A percentile compares a stretch with the other conserved stretches of the same genome.
Conservation (phyloP, 345 rosid species). For the Clausena lansium region DNA sequence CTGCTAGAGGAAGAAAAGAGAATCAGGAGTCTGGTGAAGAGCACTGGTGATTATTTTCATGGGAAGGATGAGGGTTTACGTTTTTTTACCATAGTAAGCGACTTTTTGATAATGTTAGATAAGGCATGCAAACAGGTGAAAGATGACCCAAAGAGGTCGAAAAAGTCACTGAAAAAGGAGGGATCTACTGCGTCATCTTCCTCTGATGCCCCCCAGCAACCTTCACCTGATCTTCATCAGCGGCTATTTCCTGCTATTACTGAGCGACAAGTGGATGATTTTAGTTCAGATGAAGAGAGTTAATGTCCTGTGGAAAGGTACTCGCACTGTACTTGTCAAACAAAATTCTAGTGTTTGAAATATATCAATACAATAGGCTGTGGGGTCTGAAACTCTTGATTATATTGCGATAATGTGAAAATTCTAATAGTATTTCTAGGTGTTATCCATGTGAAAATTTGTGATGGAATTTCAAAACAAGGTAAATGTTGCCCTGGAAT, state of each 20-base stretch:
- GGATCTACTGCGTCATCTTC: slow-evolving; percentile 46
- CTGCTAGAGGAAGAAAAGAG: slow-evolving; percentile 83
- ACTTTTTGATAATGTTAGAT: slow-evolving; percentile 81
- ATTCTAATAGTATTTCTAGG: not conserved
- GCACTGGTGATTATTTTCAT: slow-evolving; percentile 93
- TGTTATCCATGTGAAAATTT: not conserved
- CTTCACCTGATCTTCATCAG: slow-evolving; percentile 50
- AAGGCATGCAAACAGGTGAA: slow-evolving; percentile 83
- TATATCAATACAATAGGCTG: not conserved
- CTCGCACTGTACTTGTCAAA: not conserved
- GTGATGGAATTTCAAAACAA: not conserved
- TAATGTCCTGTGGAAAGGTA: slow-evolving; percentile 11
- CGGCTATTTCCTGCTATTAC: slow-evolving; percentile 76
- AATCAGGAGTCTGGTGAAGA: slow-evolving; percentile 81
- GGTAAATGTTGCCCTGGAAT: not conserved
- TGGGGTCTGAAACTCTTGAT: not conserved
- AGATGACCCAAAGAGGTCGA: slow-evolving; percentile 48
- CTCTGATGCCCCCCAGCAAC: slow-evolving; percentile 40
- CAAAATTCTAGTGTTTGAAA: slow-evolving; percentile 1
- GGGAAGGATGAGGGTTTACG: slow-evolving; percentile 94
- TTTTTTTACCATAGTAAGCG: slow-evolving; percentile 69
- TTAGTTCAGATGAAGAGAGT: slow-evolving; percentile 62
- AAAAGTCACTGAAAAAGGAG: slow-evolving; percentile 50
- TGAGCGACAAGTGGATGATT: slow-evolving; percentile 48
- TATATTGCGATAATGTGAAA: not conserved